These are phyloP conservation scores for Plectosphaerella plurivora DNA, from an alignment of 2,329 filamentous ascomycete genomes.

Conservation along the genomic window DNA sequence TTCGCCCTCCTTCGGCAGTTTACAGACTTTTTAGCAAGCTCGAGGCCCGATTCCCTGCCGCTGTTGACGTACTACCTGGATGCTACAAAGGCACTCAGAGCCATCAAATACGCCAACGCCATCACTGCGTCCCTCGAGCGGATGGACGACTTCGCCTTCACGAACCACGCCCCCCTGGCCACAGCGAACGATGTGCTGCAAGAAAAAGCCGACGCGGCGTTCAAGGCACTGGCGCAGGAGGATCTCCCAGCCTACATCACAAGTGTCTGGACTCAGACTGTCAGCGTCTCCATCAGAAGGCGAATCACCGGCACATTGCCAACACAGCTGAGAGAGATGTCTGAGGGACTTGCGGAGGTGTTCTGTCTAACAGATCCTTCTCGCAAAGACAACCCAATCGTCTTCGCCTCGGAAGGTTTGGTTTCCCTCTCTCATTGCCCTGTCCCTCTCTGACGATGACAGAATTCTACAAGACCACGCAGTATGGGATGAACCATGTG, in stretches of 20 bases:
- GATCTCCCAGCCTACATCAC: constrained; percentile 71
- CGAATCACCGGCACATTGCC: constrained; percentile 65
- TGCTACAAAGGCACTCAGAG: constrained; percentile 64
- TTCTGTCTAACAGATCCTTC: constrained; percentile 75
- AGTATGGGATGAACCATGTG: constrained; percentile 69
- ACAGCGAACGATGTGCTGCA: constrained; percentile 57
- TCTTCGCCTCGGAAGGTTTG: constrained; percentile 70
- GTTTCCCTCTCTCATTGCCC: not conserved
- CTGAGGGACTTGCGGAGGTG: constrained; percentile 70
- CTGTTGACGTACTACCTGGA: constrained; percentile 69
- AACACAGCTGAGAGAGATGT: constrained; percentile 60
- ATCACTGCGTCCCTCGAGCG: constrained; percentile 57
- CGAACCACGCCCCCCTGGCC: constrained; percentile 38
- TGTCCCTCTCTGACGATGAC: not conserved
- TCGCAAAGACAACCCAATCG: constrained; percentile 68
- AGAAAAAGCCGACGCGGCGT: constrained; percentile 59
- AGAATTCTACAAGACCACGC: constrained; percentile 72
- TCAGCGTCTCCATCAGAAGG: constrained; percentile 64
- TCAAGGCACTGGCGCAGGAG: constrained; percentile 59
- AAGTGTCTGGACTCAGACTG: constrained; percentile 62
- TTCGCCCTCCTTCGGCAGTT: constrained; percentile 60
- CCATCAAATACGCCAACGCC: constrained; percentile 67
- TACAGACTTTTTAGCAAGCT: constrained; percentile 58
- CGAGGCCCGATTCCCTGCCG: constrained; percentile 58
- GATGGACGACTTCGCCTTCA: constrained; percentile 53